Evolutionary conservation across 148 eudicot species (phyloP).

Genomic region (Silene conica): DNA sequence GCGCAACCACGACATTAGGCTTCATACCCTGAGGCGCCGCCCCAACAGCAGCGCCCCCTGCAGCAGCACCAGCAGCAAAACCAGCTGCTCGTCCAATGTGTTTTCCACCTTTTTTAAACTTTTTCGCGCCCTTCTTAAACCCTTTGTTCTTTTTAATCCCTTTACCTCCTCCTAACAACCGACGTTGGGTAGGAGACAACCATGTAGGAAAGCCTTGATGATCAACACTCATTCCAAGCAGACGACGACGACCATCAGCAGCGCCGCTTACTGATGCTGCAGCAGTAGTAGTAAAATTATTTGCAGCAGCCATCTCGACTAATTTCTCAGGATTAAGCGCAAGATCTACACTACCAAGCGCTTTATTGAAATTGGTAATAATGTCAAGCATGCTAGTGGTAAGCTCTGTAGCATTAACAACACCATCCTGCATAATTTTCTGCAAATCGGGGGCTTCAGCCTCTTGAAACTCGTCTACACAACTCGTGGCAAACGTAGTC

Average conservation of each 20-base stretch:
- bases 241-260: constrained; percentile 29
- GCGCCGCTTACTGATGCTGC: background rate
- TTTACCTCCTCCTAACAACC: constrained; percentile 32
- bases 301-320: background rate
- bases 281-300: background rate
- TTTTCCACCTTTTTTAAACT: too few species aligned
- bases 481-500: constrained; percentile 34
- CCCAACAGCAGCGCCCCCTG: too few species aligned
- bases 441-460: constrained; percentile 33
- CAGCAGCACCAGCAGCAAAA: too few species aligned
- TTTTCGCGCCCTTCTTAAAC: background rate
- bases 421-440: constrained; percentile 27
- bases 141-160: constrained; percentile 7
- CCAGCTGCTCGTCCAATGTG: too few species aligned
- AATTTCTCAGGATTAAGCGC: constrained; percentile 30
- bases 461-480: constrained; percentile 43
- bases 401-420: constrained; percentile 40
- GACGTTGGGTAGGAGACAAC: constrained; percentile 39
- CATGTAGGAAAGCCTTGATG: constrained; percentile 41
- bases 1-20: constrained; percentile 47
- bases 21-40: too few species aligned
- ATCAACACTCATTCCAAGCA: constrained; percentile 30
- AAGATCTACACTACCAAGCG: constrained; percentile 13
- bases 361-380: constrained; percentile 27
- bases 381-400: constrained; percentile 47